Percentiles rank a stretch among this genome's conserved stretches.
phyloP scores from a whole-genome alignment of 352 stramenopile species.

The Phytophthora foliorum region DNA sequence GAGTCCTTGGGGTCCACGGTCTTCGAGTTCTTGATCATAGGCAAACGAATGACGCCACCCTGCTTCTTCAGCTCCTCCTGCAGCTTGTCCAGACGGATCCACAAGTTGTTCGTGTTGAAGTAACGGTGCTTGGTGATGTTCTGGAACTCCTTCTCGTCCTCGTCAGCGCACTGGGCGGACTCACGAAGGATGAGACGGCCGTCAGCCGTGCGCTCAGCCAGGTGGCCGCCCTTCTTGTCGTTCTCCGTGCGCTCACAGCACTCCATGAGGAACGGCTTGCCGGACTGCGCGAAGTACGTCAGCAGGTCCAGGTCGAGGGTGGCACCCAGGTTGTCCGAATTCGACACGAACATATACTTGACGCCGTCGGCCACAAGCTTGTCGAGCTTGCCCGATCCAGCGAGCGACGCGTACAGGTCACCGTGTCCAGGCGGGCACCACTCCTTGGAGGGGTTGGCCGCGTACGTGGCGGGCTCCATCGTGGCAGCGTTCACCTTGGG shows the following conservation, averaged over 20 bases:
- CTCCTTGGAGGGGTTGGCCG: constrained; percentile 80
- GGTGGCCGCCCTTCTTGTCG: constrained; percentile 99
- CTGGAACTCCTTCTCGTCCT: constrained; percentile 87
- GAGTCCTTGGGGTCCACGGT: constrained; percentile 89
- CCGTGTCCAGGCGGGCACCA: constrained; percentile 90
- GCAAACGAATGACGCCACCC: constrained; percentile 83
- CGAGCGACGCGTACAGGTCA: constrained; percentile 88
- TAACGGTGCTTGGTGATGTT: constrained; percentile 91
- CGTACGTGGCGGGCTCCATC: constrained; percentile 69
- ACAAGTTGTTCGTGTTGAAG: constrained; percentile 93
- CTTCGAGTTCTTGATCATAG: constrained; percentile 93
- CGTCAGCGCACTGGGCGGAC: constrained; percentile 89
- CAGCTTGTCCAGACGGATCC: constrained; percentile 91
- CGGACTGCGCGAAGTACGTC: constrained; percentile 92
- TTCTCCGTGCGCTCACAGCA: constrained; percentile 98
- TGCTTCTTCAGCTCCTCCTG: constrained; percentile 82
- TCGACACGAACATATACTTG: constrained; percentile 94
- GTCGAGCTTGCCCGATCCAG: constrained; percentile 87
- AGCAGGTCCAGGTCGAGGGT: constrained; percentile 87
- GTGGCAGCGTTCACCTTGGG: constrained; percentile 95
- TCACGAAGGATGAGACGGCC: constrained; percentile 95
- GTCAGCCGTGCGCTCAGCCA: constrained; percentile 93
- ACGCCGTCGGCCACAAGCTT: constrained; percentile 86
- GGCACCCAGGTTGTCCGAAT: constrained; percentile 90
- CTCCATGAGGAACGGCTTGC: constrained; percentile 94